Conservation (phyloP, 2,329 filamentous ascomycete genomes). For the Aspergillus vadensis region DNA sequence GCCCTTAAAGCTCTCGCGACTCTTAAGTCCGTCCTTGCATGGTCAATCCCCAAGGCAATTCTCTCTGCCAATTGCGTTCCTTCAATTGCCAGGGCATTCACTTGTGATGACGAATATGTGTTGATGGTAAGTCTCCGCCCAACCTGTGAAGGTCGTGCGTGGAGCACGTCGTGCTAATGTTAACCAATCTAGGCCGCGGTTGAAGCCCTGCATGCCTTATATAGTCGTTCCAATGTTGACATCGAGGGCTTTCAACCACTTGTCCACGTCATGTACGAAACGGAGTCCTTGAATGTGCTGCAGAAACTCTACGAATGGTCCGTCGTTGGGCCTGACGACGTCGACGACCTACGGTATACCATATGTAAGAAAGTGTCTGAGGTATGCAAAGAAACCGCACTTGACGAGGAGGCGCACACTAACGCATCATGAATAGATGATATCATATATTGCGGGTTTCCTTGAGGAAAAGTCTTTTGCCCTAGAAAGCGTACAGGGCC, state of each 20-base stretch:
- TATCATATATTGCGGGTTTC: conserved; percentile 82
- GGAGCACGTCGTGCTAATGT: background rate
- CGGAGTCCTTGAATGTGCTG: conserved; percentile 70
- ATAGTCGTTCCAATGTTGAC: conserved; percentile 71
- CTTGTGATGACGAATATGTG: conserved; percentile 68
- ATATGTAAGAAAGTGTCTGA: conserved; percentile 93
- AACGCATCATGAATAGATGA: conserved; percentile 58
- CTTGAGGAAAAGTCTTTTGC: conserved; percentile 74
- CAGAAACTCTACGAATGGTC: conserved; percentile 79
- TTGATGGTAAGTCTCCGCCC: conserved; percentile 62
- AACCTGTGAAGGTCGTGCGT: conserved; percentile 4
- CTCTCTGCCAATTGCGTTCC: conserved; percentile 69
- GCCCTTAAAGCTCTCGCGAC: conserved; percentile 76
- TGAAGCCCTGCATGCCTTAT: conserved; percentile 81
- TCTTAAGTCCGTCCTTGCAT: conserved; percentile 76
- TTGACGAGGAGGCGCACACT: conserved; percentile 1
- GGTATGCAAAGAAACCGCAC: conserved; percentile 51
- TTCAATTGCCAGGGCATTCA: conserved; percentile 70
- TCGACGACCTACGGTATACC: conserved; percentile 89
- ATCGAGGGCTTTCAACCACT: conserved; percentile 77
- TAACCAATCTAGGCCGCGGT: conserved; percentile 66
- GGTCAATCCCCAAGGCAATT: conserved; percentile 84
- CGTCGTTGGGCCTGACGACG: conserved; percentile 73
- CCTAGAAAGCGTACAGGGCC: conserved; percentile 57
- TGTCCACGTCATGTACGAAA: conserved; percentile 75